These are phyloP conservation scores for Cladophialophora bantiana DNA, from an alignment of 2,329 filamentous ascomycete genomes.

Conservation along the genomic window DNA sequence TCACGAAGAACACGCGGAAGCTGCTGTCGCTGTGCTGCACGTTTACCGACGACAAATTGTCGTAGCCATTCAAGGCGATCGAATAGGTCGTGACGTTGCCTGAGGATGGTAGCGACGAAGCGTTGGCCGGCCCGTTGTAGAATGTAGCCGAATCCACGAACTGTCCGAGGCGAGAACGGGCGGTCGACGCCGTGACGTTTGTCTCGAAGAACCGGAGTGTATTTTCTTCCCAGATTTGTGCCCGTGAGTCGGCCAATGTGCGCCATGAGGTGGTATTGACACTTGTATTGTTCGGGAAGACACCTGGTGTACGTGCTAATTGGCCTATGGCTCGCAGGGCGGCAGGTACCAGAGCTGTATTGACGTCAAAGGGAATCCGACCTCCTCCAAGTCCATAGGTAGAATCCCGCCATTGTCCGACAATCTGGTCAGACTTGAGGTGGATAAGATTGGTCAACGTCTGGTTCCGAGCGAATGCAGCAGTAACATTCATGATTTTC, in stretches of 20 bases:
- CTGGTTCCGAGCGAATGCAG: slow-evolving; percentile 62
- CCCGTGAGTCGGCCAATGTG: slow-evolving; percentile 57
- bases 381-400: slow-evolving; percentile 67
- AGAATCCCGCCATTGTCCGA: slow-evolving; percentile 71
- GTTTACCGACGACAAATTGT: slow-evolving; percentile 58
- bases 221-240: slow-evolving; percentile 67
- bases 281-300: slow-evolving; percentile 57
- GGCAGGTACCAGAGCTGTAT: slow-evolving; percentile 68
- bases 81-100: slow-evolving; percentile 61
- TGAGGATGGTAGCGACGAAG: slow-evolving; percentile 48
- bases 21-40: slow-evolving; percentile 71
- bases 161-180: slow-evolving; percentile 55
- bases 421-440: slow-evolving; percentile 60
- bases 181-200: slow-evolving; percentile 53
- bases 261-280: slow-evolving; percentile 32
- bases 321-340: slow-evolving; percentile 65
- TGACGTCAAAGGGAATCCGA: slow-evolving; percentile 70
- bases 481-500: slow-evolving; percentile 64
- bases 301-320: slow-evolving; percentile 55
- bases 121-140: slow-evolving; percentile 53
- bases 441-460: slow-evolving; percentile 63
- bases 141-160: slow-evolving; percentile 58
- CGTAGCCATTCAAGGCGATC: slow-evolving; percentile 62
- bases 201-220: slow-evolving; percentile 66
- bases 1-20: slow-evolving; percentile 69